Evolutionary conservation across 1,284 basidiomycete genomes (phyloP).

Genomic region (Cronartium ribicola): DNA sequence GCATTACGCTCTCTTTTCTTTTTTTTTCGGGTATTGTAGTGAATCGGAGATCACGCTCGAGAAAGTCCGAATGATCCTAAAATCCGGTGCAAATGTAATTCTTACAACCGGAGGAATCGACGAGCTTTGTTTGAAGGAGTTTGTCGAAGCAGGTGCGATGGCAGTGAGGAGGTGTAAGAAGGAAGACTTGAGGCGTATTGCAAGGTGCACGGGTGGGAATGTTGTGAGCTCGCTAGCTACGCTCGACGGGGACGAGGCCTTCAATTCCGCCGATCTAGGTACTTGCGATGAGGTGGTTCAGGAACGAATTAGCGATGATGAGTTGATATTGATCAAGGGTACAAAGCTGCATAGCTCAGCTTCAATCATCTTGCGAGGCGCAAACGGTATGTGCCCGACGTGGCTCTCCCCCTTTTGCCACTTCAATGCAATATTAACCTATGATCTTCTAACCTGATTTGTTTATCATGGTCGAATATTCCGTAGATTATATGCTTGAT

Average conservation of each 20-base stretch:
- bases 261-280: conserved; percentile 84
- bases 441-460: neutral
- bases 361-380: conserved; percentile 89
- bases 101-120: conserved; percentile 99
- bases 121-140: conserved; percentile 96
- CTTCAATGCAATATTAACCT: neutral
- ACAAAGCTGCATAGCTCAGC: conserved; percentile 92
- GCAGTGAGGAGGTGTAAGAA: conserved; percentile 95
- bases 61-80: conserved; percentile 91
- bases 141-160: conserved; percentile 98
- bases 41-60: conserved; percentile 96
- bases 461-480: neutral
- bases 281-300: conserved; percentile 92
- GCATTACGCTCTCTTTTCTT: neutral
- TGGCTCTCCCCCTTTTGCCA: neutral
- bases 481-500: conserved; percentile 87
- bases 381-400: conserved; percentile 59
- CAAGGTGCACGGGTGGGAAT: conserved; percentile 92
- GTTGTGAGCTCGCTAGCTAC: conserved; percentile 90
- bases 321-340: conserved; percentile 93
- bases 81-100: conserved; percentile 92
- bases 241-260: conserved; percentile 96
- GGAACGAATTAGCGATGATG: conserved; percentile 97
- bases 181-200: conserved; percentile 93
- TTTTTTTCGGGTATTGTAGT: conserved; percentile 54